These are phyloP conservation scores for Hermanozyma aechmeae DNA, from an alignment of 805 yeast genomes.

Conservation along the genomic window DNA sequence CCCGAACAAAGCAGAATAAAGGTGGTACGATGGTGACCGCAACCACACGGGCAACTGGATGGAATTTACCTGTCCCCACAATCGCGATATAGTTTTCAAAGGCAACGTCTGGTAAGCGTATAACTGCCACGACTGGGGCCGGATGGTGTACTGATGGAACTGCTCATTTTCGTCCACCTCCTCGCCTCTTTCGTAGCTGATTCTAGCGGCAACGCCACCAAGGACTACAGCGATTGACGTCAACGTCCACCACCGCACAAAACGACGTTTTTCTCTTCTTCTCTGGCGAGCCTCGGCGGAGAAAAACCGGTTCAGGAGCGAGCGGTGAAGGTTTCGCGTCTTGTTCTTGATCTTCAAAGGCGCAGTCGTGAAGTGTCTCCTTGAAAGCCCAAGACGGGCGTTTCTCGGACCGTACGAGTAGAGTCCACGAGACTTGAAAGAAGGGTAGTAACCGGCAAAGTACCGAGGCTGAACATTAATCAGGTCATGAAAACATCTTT, in stretches of 20 bases:
- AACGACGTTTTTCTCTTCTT: constrained; percentile 30
- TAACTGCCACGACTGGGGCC: constrained; percentile 80
- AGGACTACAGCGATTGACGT: constrained; percentile 44
- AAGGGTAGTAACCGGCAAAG: too few relatives aligned
- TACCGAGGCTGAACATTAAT: too few relatives aligned
- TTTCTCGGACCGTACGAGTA: too few relatives aligned
- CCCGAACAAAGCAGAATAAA: constrained; percentile 76
- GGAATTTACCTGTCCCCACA: constrained; percentile 91
- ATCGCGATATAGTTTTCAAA: constrained; percentile 77
- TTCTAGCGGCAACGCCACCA: constrained; percentile 45
- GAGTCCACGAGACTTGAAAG: too few relatives aligned
- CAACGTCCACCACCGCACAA: constrained; percentile 45
- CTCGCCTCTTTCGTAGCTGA: constrained; percentile 24
- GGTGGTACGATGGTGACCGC: constrained; percentile 68
- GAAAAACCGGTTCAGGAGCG: constrained; percentile 23
- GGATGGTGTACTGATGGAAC: constrained; percentile 31
- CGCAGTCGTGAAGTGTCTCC: constrained; percentile 26
- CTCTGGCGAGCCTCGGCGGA: constrained; percentile 32
- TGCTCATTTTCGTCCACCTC: constrained; percentile 18
- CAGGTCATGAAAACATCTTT: constrained; percentile 7
- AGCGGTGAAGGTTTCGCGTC: constrained; percentile 25
- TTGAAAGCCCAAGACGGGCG: constrained; percentile 16
- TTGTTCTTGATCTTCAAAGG: constrained; percentile 25
- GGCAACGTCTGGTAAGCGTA: constrained; percentile 88
- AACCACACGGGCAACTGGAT: constrained; percentile 82